These are phyloP conservation scores for Cymodocea nodosa DNA, from an alignment of 116 monocot species.

Conservation along the genomic window DNA sequence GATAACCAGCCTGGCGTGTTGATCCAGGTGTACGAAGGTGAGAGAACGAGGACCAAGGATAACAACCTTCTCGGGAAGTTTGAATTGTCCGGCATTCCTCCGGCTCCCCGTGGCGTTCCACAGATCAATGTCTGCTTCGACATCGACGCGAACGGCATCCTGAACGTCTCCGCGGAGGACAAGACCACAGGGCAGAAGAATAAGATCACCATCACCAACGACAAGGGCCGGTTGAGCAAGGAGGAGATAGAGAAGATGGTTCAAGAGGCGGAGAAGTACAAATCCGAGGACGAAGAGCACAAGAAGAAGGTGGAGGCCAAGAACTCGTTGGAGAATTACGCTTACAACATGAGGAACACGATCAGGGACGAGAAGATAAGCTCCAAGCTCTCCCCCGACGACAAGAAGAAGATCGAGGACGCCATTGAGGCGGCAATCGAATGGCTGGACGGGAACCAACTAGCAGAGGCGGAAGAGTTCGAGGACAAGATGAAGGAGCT, in stretches of 20 bases:
- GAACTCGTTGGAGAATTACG: conserved; percentile 50
- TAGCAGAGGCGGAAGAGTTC: conserved; percentile 47
- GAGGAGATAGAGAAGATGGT: conserved; percentile 55
- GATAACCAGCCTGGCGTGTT: conserved; percentile 38
- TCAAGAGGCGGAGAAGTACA: conserved; percentile 32
- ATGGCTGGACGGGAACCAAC: conserved; percentile 54
- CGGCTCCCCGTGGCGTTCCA: conserved; percentile 24
- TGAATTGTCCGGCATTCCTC: conserved; percentile 28
- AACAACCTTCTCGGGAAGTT: conserved; percentile 32
- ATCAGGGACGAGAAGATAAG: conserved; percentile 28
- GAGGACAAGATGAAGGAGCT: conserved; percentile 69
- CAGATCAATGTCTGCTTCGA: conserved; percentile 34
- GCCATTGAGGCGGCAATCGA: conserved; percentile 38
- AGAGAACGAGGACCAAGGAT: conserved; percentile 22
- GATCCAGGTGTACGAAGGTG: conserved; percentile 38
- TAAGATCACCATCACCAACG: conserved; percentile 43
- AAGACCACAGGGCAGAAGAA: conserved; percentile 36
- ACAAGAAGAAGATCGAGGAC: conserved; percentile 38
- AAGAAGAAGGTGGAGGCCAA: conserved; percentile 32
- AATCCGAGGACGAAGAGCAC: conserved; percentile 23
- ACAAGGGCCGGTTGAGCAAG: conserved; percentile 31
- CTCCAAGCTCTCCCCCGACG: conserved; percentile 16
- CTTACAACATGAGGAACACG: conserved; percentile 37
- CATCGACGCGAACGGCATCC: conserved; percentile 25
- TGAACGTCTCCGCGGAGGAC: conserved; percentile 29